A percentile compares a stretch with the other conserved stretches of the same genome.
These are phyloP conservation scores for Fusarium nisikadoi DNA, from an alignment of 2,329 filamentous ascomycete species.

Conservation along the genomic window DNA sequence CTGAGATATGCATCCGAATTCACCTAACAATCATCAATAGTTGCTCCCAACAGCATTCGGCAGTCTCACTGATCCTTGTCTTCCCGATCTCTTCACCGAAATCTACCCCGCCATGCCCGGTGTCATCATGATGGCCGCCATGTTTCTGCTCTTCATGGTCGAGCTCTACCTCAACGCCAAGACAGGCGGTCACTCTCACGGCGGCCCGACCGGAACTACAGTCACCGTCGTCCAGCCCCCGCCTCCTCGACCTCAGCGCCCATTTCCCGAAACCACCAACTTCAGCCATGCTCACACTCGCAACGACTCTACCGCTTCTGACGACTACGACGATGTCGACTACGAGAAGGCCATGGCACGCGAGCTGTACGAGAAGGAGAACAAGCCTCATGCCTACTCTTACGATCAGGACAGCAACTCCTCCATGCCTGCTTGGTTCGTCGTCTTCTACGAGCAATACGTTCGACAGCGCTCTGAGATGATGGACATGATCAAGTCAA, in stretches of 20 bases:
- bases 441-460: conserved; percentile 72
- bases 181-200: conserved; percentile 68
- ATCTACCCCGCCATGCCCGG: conserved; percentile 71
- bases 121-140: conserved; percentile 72
- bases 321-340: conserved; percentile 32
- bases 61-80: conserved; percentile 62
- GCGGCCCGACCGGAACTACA: conserved; percentile 60
- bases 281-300: neutral
- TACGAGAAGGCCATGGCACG: conserved; percentile 57
- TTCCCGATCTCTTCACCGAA: conserved; percentile 68
- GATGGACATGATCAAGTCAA: conserved; percentile 61
- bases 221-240: neutral
- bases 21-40: conserved; percentile 41
- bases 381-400: conserved; percentile 33
- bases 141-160: conserved; percentile 70
- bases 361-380: conserved; percentile 51
- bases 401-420: conserved; percentile 44
- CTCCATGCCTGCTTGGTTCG: conserved; percentile 69
- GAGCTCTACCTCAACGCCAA: conserved; percentile 71
- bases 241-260: conserved; percentile 8
- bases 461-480: conserved; percentile 69
- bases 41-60: conserved; percentile 70
- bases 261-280: neutral
- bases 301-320: neutral
- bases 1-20: neutral